Conservation (phyloP, 2,329 filamentous ascomycete species). For the Xylariaceae sp. region DNA sequence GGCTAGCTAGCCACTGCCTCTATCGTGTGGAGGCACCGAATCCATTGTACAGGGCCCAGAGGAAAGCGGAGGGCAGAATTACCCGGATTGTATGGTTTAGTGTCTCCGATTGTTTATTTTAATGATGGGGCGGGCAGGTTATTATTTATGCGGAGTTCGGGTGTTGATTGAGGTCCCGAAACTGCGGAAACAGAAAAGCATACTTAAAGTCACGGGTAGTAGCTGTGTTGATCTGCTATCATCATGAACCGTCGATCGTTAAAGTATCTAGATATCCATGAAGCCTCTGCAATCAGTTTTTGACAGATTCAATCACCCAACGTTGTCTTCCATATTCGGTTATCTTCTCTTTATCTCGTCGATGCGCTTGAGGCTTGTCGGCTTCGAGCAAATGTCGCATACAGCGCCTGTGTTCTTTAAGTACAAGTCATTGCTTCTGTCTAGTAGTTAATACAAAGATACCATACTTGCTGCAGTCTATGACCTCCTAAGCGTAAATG, state of each 20-base stretch:
- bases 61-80: constrained; percentile 1
- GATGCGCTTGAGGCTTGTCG: too few relatives aligned
- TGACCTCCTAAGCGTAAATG: too few relatives aligned
- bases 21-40: not conserved
- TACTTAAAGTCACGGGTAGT: too few relatives aligned
- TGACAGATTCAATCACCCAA: constrained; percentile 3
- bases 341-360: not conserved
- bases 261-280: constrained; percentile 28
- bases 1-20: constrained; percentile 11
- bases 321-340: constrained; percentile 3
- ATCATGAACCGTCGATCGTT: constrained; percentile 22
- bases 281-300: constrained; percentile 1
- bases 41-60: not conserved
- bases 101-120: constrained; percentile 6
- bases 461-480: too few relatives aligned
- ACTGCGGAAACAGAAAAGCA: constrained; percentile 15
- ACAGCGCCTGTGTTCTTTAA: too few relatives aligned
- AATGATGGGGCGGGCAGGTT: constrained; percentile 2
- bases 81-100: not conserved
- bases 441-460: too few relatives aligned
- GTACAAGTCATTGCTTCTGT: too few relatives aligned
- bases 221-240: not conserved
- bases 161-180: constrained; percentile 11
- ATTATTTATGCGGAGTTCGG: constrained; percentile 16
- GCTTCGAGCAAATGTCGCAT: too few relatives aligned